Base-by-base conservation (phyloP, 306 rosid species). In the Acacia acuminata region DNA sequence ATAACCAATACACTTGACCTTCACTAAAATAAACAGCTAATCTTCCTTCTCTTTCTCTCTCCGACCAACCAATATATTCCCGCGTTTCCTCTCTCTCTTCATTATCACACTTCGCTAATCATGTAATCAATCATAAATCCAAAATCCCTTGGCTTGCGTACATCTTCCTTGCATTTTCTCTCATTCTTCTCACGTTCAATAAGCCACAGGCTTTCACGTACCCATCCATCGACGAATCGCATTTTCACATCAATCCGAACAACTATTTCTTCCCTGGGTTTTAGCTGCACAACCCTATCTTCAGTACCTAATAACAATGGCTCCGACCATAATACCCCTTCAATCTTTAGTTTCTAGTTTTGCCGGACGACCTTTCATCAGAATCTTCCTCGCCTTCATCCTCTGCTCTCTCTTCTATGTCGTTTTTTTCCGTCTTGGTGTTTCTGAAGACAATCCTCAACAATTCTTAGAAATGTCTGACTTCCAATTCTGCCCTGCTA, bases 401-500 rank as follows among this genome's bases (percentile, higher is more conserved):
- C 71, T 80, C 50, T 30, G 47, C 43, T 53, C 65, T 13, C 66
- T 81, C 78, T 72, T 74, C 36, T 88, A 79, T 84, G 20, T 77
- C 32, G 0, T 76, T 32, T 43, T 38, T 58, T 66, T 77, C 48
- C 2, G 51, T 40, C 55, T 16, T 7, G 22, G 36, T 3, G 40
- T 51, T 44, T 24, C 75, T 6, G 14, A 61, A 24, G 36, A 5
- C 32, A 34, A 15, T 3, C 76, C 58, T 16, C 67, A 48, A n/a
- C 50, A 43, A 20, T 25, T 43, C 22, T 30, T 25, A 10, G 4
- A 8, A 74, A 82, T 25, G 12, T 16, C 45, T 2, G 75, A 61
- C 48, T 84, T 89, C 50, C 68, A 71, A 4, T 74, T 84, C 10
- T 89, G 92, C 19, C 60, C 87, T 19, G 79, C 12, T 1, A 89